A percentile compares a stretch with the other conserved stretches of the same genome.
These are phyloP conservation scores for Penicillium subrubescens DNA, from an alignment of 495 filamentous ascomycete species.

Conservation along the genomic window DNA sequence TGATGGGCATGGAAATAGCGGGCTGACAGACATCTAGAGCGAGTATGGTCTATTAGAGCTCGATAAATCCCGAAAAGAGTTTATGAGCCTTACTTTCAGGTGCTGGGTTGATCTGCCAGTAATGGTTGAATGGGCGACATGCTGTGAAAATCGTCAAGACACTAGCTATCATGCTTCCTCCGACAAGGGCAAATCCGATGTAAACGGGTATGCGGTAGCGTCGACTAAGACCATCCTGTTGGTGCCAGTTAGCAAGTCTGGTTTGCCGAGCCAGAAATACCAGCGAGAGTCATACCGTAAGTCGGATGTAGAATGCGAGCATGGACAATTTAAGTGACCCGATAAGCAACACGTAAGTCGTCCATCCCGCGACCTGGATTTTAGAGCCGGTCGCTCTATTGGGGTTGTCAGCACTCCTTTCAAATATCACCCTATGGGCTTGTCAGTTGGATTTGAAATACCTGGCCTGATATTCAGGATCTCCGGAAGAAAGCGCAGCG, in stretches of 20 bases:
- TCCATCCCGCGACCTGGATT: constrained; percentile 56
- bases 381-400: constrained; percentile 52
- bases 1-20: constrained; percentile 46
- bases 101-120: constrained; percentile 60
- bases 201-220: constrained; percentile 46
- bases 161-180: constrained; percentile 46
- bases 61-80: constrained; percentile 4
- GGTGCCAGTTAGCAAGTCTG: not conserved
- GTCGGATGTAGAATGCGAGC: constrained; percentile 53
- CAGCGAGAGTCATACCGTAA: constrained; percentile 47
- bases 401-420: not conserved
- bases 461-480: constrained; percentile 39
- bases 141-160: constrained; percentile 47
- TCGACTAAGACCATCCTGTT: constrained; percentile 36
- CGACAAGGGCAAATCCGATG: constrained; percentile 49
- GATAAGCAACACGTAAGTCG: constrained; percentile 52
- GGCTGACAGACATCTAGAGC: constrained; percentile 50
- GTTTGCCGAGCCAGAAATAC: not conserved
- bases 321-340: constrained; percentile 55
- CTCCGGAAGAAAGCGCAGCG: constrained; percentile 34
- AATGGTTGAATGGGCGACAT: constrained; percentile 50
- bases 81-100: constrained; percentile 47
- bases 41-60: not conserved
- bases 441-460: constrained; percentile 1
- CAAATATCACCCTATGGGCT: not conserved